Evolutionary conservation across 176 grass and related monocot species (phyloP).

Genomic region (Ananas comosus): DNA sequence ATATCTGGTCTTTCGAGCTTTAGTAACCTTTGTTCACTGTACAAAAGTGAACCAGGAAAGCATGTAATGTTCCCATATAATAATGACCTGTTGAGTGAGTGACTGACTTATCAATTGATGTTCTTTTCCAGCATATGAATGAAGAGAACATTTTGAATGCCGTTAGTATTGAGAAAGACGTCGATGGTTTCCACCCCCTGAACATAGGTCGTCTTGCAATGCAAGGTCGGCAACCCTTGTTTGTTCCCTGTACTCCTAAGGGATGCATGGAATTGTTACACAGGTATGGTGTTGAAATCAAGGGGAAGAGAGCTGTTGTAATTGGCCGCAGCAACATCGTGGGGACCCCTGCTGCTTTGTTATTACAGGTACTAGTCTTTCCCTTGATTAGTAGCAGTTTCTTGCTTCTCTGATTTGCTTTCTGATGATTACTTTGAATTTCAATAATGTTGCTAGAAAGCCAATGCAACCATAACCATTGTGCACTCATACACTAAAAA

Average conservation of each 20-base stretch:
- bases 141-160: conserved; percentile 87
- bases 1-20: neutral
- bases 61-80: neutral
- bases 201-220: conserved; percentile 94
- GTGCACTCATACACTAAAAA: conserved; percentile 85
- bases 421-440: neutral
- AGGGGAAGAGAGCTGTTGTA: conserved; percentile 84
- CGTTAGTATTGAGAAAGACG: conserved; percentile 76
- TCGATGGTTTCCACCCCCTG: conserved; percentile 92
- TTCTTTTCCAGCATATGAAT: conserved; percentile 70
- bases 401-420: neutral
- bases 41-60: neutral
- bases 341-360: conserved; percentile 75
- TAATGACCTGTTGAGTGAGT: neutral
- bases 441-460: conserved; percentile 57
- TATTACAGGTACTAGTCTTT: conserved; percentile 60
- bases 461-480: conserved; percentile 87
- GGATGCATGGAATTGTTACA: conserved; percentile 90
- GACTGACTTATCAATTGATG: neutral
- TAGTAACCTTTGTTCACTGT: neutral
- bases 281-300: conserved; percentile 72
- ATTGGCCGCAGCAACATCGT: conserved; percentile 94
- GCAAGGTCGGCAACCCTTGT: conserved; percentile 83
- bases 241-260: conserved; percentile 98
- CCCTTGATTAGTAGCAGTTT: neutral